These are phyloP conservation scores for Dothideomycetes sp. DNA, from an alignment of 2,329 filamentous ascomycete genomes.

Conservation along the genomic window DNA sequence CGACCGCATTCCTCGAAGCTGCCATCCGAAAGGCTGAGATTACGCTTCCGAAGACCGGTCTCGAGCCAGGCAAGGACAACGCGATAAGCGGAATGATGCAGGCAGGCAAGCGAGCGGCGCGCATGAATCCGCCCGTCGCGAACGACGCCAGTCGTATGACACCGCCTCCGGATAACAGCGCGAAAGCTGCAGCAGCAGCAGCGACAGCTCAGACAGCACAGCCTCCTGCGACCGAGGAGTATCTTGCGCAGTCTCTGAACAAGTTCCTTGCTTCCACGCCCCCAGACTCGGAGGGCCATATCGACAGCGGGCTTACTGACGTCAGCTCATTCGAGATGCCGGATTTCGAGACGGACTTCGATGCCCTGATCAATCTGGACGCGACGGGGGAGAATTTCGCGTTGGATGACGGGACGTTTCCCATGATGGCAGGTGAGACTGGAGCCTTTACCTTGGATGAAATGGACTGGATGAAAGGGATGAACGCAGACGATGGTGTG, in stretches of 20 bases:
- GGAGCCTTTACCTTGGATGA: constrained; percentile 19
- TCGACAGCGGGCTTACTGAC: constrained; percentile 9
- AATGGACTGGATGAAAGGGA: constrained; percentile 25
- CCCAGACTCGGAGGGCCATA: constrained; percentile 24
- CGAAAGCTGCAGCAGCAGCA: constrained; percentile 1
- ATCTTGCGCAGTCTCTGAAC: constrained; percentile 35
- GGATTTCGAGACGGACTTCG: constrained; percentile 25
- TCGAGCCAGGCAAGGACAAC: constrained; percentile 1
- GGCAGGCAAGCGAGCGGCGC: neutral
- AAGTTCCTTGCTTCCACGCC: constrained; percentile 40
- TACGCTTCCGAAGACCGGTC: constrained; percentile 37
- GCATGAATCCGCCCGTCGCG: neutral
- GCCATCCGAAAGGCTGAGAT: constrained; percentile 81
- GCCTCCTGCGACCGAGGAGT: constrained; percentile 28
- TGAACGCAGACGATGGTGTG: constrained; percentile 11
- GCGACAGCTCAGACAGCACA: constrained; percentile 12
- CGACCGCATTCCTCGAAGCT: constrained; percentile 87
- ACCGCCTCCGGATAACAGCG: constrained; percentile 25
- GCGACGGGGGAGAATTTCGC: constrained; percentile 22
- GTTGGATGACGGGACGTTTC: constrained; percentile 22
- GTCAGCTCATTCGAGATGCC: constrained; percentile 10
- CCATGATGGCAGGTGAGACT: constrained; percentile 8
- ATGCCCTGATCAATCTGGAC: constrained; percentile 25
- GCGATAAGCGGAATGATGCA: neutral
- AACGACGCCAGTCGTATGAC: constrained; percentile 18